These are phyloP conservation scores for Russula earlei DNA, from an alignment of 768 basidiomycete genomes.

Conservation along the genomic window DNA sequence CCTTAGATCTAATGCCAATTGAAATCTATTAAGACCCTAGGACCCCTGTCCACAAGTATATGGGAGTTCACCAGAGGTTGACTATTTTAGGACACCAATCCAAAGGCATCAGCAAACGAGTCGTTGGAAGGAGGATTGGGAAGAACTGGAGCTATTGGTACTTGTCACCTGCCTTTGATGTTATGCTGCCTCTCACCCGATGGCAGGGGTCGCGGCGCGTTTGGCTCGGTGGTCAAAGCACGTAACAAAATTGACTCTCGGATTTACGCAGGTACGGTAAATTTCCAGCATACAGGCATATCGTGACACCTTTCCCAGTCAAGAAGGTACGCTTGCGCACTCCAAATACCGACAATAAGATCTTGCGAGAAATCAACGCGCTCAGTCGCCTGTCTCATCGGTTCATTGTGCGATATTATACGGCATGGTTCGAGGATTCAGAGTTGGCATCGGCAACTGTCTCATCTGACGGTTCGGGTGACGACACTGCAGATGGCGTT, in stretches of 20 bases:
- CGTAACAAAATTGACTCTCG: conserved; percentile 78
- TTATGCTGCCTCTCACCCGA: neutral
- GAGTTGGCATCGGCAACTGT: conserved; percentile 40
- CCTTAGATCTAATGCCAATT: neutral
- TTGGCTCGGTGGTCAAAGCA: conserved; percentile 93
- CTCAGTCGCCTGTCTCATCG: conserved; percentile 82
- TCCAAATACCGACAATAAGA: conserved; percentile 72
- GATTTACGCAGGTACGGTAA: conserved; percentile 62
- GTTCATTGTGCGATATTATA: conserved; percentile 87
- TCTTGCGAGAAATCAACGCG: conserved; percentile 85
- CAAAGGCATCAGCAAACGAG: conserved; percentile 45
- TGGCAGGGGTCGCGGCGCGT: conserved; percentile 76
- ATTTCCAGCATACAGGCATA: neutral
- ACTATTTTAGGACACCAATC: conserved; percentile 44
- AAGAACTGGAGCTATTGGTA: conserved; percentile 80
- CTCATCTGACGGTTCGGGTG: conserved; percentile 38
- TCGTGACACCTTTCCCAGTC: conserved; percentile 35
- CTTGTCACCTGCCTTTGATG: conserved; percentile 1
- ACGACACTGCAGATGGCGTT: conserved; percentile 35
- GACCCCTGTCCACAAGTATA: conserved; percentile 40
- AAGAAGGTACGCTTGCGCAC: conserved; percentile 83
- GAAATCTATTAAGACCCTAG: conserved; percentile 30
- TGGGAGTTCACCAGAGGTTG: conserved; percentile 53
- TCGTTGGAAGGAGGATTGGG: conserved; percentile 90
- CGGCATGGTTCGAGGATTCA: conserved; percentile 77